Evolutionary conservation across 2,329 filamentous ascomycete species (phyloP), one percentile per base, ranked within the genome.

Genomic region (Aspergillus sp.): DNA sequence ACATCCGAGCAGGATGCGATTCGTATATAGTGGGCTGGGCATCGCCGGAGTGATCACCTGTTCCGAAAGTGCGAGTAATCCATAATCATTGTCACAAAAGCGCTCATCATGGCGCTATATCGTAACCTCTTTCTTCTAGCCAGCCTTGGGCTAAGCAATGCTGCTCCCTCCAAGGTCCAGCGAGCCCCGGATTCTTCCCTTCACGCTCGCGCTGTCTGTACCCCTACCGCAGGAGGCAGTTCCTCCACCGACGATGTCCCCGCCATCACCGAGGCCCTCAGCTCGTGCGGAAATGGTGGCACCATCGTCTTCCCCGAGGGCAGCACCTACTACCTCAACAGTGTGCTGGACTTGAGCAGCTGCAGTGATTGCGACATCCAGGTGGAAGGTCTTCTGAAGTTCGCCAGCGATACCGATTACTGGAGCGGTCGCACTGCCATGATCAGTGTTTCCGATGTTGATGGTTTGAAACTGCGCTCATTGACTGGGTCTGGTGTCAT

Each of bases 281-380:
- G 72, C 13, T 68, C 64, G 10, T 81, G 79, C 56, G 79, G 79
- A 11, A 69, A 74, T 10, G 76, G 77, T 11, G 80, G 80, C n/a
- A 80, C 75, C 0, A 80, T 82, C 17, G 67, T 79, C 2, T 75
- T 83, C 36, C 79, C 80, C 0, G 68, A 73, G 0, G 74, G 73
- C 8, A 71, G 65, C 3, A 80, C 78, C 0, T 83, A 80, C 66
- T 73, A 73, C 58, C 68, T 82, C 27, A 77, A 77, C 58, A 78
- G 77, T n/a, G 73, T 74, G 0, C 68, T 83, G 8, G 71, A 77
- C 48, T 78, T 82, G 39, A 69, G 71, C 1, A 76, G 75, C 2
- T 82, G 81, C 65, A 64, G 62, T 3, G 72, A 70, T n/a, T 83
- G 81, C 63, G 77, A 78, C 47, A 71, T 82, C 51, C 77, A 82